Percentiles rank a stretch among this genome's conserved stretches.
These are phyloP conservation scores for Scheffersomyces amazonensis DNA, from an alignment of 805 yeast genomes.

Conservation along the genomic window DNA sequence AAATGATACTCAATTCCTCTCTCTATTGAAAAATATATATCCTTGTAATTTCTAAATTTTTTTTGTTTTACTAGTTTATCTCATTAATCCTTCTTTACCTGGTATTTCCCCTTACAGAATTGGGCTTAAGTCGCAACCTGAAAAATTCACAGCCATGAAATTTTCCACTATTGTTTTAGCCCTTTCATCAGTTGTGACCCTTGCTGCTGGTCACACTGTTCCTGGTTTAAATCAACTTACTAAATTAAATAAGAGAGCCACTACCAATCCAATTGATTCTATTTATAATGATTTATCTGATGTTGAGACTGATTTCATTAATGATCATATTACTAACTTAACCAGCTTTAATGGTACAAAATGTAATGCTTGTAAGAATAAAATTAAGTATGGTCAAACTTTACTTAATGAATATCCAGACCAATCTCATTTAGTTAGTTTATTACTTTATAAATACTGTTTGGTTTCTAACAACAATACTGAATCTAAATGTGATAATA, in stretches of 20 bases:
- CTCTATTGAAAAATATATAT: too few species aligned
- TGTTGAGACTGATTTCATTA: slow-evolving; percentile 27
- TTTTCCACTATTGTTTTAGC: not conserved
- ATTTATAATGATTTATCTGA: slow-evolving; percentile 20
- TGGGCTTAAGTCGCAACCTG: too few species aligned
- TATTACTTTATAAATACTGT: slow-evolving; percentile 36
- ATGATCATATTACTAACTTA: slow-evolving; percentile 24
- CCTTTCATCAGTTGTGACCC: not conserved
- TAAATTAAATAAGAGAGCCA: slow-evolving; percentile 14
- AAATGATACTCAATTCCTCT: too few species aligned
- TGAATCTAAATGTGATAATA: slow-evolving; percentile 30
- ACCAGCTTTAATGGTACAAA: slow-evolving; percentile 26
- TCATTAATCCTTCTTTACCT: too few species aligned
- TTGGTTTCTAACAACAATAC: slow-evolving; percentile 22
- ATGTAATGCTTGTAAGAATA: slow-evolving; percentile 36
- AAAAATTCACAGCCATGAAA: not conserved
- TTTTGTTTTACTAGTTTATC: too few species aligned
- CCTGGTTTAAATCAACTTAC: slow-evolving; percentile 23
- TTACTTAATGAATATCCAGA: slow-evolving; percentile 27
- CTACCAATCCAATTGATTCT: slow-evolving; percentile 22
- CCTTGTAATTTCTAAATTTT: too few species aligned
- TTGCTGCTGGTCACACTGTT: slow-evolving; percentile 11
- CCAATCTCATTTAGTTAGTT: slow-evolving; percentile 31
- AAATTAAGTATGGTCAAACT: slow-evolving; percentile 24
- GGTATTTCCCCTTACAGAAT: too few species aligned